Base-by-base conservation (phyloP, 805 yeast species). In the Suhomyces pyralidae region DNA sequence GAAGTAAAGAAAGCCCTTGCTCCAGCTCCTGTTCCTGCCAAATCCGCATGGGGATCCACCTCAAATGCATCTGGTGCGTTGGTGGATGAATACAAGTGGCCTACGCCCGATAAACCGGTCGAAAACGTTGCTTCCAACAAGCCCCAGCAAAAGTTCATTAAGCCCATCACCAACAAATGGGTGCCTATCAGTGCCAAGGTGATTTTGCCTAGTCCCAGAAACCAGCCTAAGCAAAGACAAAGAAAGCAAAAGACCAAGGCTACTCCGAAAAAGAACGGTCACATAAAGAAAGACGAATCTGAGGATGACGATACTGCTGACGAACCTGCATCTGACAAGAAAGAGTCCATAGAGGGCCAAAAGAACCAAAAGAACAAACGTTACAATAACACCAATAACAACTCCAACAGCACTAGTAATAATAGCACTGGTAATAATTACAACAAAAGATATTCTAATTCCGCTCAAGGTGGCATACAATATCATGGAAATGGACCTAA, bases 1-100 rank as follows among this genome's bases (percentile, higher is more conserved):
- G 46, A 36, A 50, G 66, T 63, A 46, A 70, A 70, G 60, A 73
- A 72, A 52, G 51, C 61, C 5, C 69, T 75, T 59, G 75, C 77
- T 5, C 79, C 80, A 4, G 80, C 80, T 8, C 80, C 80, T 1
- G 78, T 75, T 49, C 80, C 80, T 8, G 51, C 67, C 46, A 73
- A 69, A 49, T 70, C 76, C 14, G 80, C 70, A 7, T 75, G 80
- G 80, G 77, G 76, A 15, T 49, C 65, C 12, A 34, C 56, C n/a
- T 46, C 60, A 10, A 19, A 51, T 17, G 36, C 58, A 10, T 40
- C 57, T 28, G 48, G 46, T 25, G 32, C 58, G 2, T 47, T 64
- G 14, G 77, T 74, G 26, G 79, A 74, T 58, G 79, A 73, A 50
- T 65, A 62, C 51, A 74, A 72, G 57, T 74, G 78, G 77, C 79